Percentiles rank a stretch among this genome's conserved stretches.
Conservation (phyloP, 148 eudicot species). For the Persicaria tinctoria region DNA sequence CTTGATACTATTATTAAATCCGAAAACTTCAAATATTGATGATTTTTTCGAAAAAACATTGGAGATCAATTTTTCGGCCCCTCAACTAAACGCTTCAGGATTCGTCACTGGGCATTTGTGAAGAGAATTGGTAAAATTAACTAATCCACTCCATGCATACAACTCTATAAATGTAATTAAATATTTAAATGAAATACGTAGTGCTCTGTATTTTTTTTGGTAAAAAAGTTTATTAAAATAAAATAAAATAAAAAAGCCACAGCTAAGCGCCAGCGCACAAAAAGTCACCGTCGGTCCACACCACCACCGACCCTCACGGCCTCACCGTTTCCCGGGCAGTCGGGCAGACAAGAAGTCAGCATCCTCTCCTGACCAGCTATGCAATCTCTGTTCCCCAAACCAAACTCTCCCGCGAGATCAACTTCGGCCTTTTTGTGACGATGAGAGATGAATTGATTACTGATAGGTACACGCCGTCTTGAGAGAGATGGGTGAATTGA, state of each 20-base stretch:
- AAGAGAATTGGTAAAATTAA: too few relatives aligned
- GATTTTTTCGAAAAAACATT: too few relatives aligned
- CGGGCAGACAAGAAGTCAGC: not conserved
- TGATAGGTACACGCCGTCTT: conserved; percentile 54
- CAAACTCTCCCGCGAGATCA: not conserved
- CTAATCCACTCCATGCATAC: too few relatives aligned
- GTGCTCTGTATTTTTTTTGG: not conserved
- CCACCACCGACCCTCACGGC: conserved; percentile 3
- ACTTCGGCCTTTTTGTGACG: not conserved
- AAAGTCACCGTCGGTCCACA: conserved; percentile 3
- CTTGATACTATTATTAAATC: too few relatives aligned
- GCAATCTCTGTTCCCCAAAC: not conserved
- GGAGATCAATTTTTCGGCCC: too few relatives aligned
- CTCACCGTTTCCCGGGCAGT: not conserved
- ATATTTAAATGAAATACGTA: not conserved
- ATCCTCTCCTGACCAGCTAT: not conserved
- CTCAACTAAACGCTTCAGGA: too few relatives aligned
- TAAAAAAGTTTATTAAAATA: not conserved
- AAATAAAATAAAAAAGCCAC: not conserved
- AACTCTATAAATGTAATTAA: too few relatives aligned
- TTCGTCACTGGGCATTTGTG: too few relatives aligned
- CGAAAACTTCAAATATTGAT: too few relatives aligned
- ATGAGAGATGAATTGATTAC: conserved; percentile 14
- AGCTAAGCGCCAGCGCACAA: not conserved
- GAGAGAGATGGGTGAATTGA: conserved; percentile 41